These are phyloP conservation scores for Zostera marina DNA, from an alignment of 116 monocot species.

Conservation along the genomic window DNA sequence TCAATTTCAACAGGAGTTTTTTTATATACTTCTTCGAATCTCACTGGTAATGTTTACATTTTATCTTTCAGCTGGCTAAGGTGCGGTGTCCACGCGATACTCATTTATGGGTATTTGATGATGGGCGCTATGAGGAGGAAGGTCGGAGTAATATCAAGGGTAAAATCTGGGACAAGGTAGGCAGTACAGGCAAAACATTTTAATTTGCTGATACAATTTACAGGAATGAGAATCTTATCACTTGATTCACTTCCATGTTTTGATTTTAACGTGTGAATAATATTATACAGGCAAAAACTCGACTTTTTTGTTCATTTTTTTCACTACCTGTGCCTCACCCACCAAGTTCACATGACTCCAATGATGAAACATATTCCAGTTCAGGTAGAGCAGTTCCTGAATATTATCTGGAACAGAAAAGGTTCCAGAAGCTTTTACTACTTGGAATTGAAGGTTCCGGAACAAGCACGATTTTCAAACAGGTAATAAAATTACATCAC, in stretches of 20 bases:
- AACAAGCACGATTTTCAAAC: conserved; percentile 46
- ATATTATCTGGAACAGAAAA: conserved; percentile 23
- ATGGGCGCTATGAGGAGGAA: conserved; percentile 88
- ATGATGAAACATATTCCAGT: conserved; percentile 13
- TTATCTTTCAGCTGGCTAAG: conserved; percentile 44
- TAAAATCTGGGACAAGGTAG: conserved; percentile 82
- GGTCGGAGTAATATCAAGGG: conserved; percentile 91
- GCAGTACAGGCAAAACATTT: not conserved
- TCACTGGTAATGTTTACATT: not conserved
- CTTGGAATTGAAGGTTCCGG: conserved; percentile 34
- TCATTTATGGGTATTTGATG: conserved; percentile 98
- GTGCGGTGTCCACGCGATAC: conserved; percentile 90
- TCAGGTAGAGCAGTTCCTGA: conserved; percentile 26
- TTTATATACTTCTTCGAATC: too few species aligned
- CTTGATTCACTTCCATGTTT: not conserved
- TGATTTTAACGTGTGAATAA: not conserved
- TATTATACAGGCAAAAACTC: conserved; percentile 12
- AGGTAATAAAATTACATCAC: conserved; percentile 11
- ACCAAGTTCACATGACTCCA: conserved; percentile 7
- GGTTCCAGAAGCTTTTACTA: conserved; percentile 35
- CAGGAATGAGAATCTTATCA: not conserved
- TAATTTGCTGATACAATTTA: not conserved
- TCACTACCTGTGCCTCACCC: conserved; percentile 30
- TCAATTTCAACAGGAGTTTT: too few species aligned
- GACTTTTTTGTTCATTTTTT: conserved; percentile 24